Evolutionary conservation across 1,284 basidiomycete genomes (phyloP), one percentile per base, ranked within the genome.

Genomic region (Cryptococcus floricola): DNA sequence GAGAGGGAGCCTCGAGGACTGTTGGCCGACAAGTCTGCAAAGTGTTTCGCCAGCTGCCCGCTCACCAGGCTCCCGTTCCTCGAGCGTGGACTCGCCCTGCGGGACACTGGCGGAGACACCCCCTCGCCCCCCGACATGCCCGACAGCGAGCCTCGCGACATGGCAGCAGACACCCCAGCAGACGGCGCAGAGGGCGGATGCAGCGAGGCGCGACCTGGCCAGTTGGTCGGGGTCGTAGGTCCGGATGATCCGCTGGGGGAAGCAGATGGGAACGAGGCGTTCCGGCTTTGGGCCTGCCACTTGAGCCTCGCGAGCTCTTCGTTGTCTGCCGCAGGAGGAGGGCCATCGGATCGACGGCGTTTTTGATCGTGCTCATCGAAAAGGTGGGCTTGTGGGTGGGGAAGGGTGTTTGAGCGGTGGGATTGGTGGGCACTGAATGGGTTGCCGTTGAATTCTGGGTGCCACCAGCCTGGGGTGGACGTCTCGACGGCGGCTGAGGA

Each of bases 261-360:
- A 13, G 53, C 39, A 9, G 57, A 51, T 1, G 61, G 72, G 52
- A 65, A 72, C 5, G 74, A 74, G 1, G 72, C 72, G 53, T 75
- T 74, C 43, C 72, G 56, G 42, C 59, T 69, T 39, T 74, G 72
- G 2, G 74, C 65, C 53, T 70, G 68, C 70, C 71, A 74, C 46
- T 64, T 65, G 7, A 74, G 43, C 50, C 71, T 61, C 5, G 70
- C 71, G 5, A 62, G 59, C 48, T 76, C 74, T 37, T 76, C 74
- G 5, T 67, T 57, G 50, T 74, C 71, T 4, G 63, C 61, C 6
- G 62, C 41, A 2, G 64, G 58, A 1, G 65, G 64, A 10, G 69
- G 63, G 6, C 64, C 61, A 55, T 76, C 74, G 3, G 71, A 73
- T 23, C 72, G 54, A 13, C 74, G 63, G 4, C 74, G 62, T 54